A percentile compares a stretch with the other conserved stretches of the same genome.
phyloP scores from a whole-genome alignment of 306 rosid species.

The Inga leiocalycina region DNA sequence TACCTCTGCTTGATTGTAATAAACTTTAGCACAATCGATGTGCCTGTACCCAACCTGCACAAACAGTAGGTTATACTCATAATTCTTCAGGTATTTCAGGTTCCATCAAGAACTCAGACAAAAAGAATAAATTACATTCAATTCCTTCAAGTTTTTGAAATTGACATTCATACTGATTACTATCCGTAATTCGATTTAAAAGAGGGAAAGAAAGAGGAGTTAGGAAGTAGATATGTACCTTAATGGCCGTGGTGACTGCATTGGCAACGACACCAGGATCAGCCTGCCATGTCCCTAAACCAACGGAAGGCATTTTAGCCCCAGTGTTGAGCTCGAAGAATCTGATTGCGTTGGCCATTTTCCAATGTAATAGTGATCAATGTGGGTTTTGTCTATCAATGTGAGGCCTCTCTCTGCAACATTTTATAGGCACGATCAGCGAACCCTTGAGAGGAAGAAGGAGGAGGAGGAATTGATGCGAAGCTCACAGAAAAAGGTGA shows the following conservation, averaged over 20 bases:
- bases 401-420: background rate
- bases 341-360: constrained; percentile 52
- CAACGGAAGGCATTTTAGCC: constrained; percentile 76
- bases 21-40: constrained; percentile 35
- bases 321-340: constrained; percentile 73
- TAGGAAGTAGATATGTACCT: background rate
- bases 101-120: too few relatives aligned
- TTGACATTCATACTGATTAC: background rate
- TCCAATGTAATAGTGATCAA: too few relatives aligned
- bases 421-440: background rate
- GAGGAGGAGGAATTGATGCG: too few relatives aligned
- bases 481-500: too few relatives aligned
- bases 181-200: background rate
- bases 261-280: constrained; percentile 56
- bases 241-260: constrained; percentile 55
- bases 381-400: too few relatives aligned
- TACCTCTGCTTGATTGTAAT: constrained; percentile 63
- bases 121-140: too few relatives aligned
- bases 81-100: too few relatives aligned
- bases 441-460: too few relatives aligned
- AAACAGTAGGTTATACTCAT: background rate
- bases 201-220: too few relatives aligned
- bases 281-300: constrained; percentile 80
- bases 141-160: background rate
- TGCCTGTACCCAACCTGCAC: constrained; percentile 56